These are phyloP conservation scores for Corylus americana DNA, from an alignment of 306 rosid genomes.

Conservation along the genomic window DNA sequence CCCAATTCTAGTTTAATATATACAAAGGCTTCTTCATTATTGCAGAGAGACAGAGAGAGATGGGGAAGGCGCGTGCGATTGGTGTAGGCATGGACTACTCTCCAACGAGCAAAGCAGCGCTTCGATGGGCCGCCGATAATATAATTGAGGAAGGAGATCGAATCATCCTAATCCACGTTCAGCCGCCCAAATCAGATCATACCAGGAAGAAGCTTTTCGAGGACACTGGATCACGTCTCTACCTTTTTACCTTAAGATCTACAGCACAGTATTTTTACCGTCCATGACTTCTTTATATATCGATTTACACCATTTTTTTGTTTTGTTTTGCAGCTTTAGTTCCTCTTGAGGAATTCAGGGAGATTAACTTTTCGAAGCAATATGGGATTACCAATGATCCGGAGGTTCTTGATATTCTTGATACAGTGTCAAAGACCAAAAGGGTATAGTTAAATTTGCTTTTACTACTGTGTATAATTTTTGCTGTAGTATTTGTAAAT, in stretches of 20 bases:
- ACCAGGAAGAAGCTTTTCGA: slow-evolving; percentile 62
- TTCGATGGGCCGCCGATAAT: slow-evolving; percentile 66
- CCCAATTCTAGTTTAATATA: background rate
- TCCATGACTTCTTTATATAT: background rate
- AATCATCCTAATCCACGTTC: slow-evolving; percentile 62
- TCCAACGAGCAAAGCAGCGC: slow-evolving; percentile 65
- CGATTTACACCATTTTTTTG: background rate
- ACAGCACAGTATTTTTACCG: no score
- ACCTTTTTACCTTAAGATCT: background rate
- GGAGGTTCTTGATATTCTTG: slow-evolving; percentile 59
- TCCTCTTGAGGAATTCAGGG: slow-evolving; percentile 73
- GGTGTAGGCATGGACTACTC: slow-evolving; percentile 86
- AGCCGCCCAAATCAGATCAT: slow-evolving; percentile 58
- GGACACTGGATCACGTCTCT: slow-evolving; percentile 65
- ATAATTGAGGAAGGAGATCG: slow-evolving; percentile 51
- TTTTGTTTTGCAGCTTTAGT: slow-evolving; percentile 58
- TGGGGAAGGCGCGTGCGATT: slow-evolving; percentile 45
- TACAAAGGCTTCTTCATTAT: background rate
- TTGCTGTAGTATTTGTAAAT: background rate
- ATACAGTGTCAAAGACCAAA: slow-evolving; percentile 50
- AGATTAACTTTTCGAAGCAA: slow-evolving; percentile 60
- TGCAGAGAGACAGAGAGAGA: background rate
- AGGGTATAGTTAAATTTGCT: slow-evolving; percentile 38
- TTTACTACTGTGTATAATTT: background rate
- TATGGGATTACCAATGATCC: slow-evolving; percentile 71